Conservation (phyloP, 805 yeast genomes). For the Pichia phayaonensis region DNA sequence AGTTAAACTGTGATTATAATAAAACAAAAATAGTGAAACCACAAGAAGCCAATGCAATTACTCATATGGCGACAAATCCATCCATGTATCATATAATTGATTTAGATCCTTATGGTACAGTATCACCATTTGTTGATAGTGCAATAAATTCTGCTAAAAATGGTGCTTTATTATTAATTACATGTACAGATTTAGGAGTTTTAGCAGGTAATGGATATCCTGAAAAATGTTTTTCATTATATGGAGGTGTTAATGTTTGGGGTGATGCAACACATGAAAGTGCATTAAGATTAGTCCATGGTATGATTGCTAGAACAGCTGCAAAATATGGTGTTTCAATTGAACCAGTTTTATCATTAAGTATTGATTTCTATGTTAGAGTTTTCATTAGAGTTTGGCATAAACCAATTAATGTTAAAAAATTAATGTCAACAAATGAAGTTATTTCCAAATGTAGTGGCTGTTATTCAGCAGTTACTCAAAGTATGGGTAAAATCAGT, state of each 20-base stretch:
- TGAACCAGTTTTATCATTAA: conserved; percentile 77
- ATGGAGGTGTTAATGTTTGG: conserved; percentile 87
- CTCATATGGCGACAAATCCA: conserved; percentile 53
- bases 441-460: conserved; percentile 78
- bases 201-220: conserved; percentile 95
- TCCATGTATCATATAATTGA: conserved; percentile 77
- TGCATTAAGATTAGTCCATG: conserved; percentile 77
- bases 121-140: conserved; percentile 89
- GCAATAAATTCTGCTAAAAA: conserved; percentile 81
- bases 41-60: conserved; percentile 86
- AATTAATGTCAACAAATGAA: conserved; percentile 70
- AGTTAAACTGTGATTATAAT: conserved; percentile 64
- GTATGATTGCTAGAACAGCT: conserved; percentile 71
- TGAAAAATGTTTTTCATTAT: conserved; percentile 89
- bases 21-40: conserved; percentile 52
- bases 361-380: conserved; percentile 90
- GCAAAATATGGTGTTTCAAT: conserved; percentile 83
- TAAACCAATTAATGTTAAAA: conserved; percentile 76
- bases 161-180: conserved; percentile 79
- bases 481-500: conserved; percentile 62
- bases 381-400: conserved; percentile 71
- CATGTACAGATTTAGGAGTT: conserved; percentile 95
- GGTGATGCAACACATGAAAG: conserved; percentile 88
- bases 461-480: conserved; percentile 66
- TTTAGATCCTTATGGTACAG: conserved; percentile 96